A percentile compares a stretch with the other conserved stretches of the same genome.
Evolutionary conservation across 306 rosid genomes (phyloP).

Genomic region (Sophora flavescens): DNA sequence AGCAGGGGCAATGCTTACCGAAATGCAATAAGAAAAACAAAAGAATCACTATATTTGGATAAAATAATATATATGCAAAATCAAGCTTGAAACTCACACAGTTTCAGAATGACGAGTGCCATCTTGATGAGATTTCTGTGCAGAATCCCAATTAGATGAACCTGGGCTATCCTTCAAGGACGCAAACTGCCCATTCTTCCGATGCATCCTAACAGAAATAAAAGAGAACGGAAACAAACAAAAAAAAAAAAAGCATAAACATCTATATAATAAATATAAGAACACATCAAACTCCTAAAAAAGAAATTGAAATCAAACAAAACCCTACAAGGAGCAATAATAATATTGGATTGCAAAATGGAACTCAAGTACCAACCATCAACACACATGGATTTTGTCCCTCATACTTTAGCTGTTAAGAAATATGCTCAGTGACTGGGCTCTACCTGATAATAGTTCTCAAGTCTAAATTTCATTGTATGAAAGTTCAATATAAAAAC

Average conservation of each 20-base stretch:
- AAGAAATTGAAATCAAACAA: conserved; percentile 31
- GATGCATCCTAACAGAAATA: conserved; percentile 80
- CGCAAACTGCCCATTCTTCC: conserved; percentile 92
- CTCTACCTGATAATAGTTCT: conserved; percentile 34
- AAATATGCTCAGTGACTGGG: conserved; percentile 27
- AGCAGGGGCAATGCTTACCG: background rate
- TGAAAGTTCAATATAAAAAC: conserved; percentile 20
- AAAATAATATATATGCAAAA: conserved; percentile 13
- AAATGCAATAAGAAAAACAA: background rate
- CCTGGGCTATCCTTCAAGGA: conserved; percentile 76
- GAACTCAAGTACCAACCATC: conserved; percentile 23
- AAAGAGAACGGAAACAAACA: conserved; percentile 34
- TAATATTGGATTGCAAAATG: background rate
- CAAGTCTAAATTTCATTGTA: conserved; percentile 27
- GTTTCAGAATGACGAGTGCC: conserved; percentile 72
- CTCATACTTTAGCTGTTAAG: conserved; percentile 18
- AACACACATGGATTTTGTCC: conserved; percentile 23
- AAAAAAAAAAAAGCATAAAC: background rate
- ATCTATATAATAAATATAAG: background rate
- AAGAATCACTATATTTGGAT: conserved; percentile 25
- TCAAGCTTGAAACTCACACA: conserved; percentile 68
- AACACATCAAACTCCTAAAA: conserved; percentile 24
- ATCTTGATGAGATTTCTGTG: conserved; percentile 64
- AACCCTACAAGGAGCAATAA: conserved; percentile 9
- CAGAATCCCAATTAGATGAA: conserved; percentile 70